A percentile compares a stretch with the other conserved stretches of the same genome.
phyloP scores from a whole-genome alignment of 176 grass and related monocot genomes.

The Ampelocalamus luodianensis region DNA sequence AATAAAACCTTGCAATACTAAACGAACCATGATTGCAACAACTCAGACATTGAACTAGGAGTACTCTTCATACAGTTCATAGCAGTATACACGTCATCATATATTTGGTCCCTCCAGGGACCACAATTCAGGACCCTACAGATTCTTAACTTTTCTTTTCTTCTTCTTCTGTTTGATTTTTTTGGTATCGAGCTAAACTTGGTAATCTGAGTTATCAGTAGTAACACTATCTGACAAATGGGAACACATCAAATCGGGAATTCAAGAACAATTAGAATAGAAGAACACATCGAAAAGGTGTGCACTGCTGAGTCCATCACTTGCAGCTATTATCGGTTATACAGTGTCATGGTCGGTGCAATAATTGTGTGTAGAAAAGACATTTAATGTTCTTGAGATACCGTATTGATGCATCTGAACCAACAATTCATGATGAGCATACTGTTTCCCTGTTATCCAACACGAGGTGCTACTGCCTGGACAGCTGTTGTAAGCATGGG shows the following conservation, averaged over 20 bases:
- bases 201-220: not conserved
- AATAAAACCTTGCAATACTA: not conserved
- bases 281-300: not conserved
- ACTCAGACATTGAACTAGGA: not conserved
- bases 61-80: not conserved
- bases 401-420: conserved; percentile 30
- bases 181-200: not conserved
- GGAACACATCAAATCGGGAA: not conserved
- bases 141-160: not conserved
- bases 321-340: conserved; percentile 26
- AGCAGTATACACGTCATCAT: conserved; percentile 1
- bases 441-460: conserved; percentile 39
- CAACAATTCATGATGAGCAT: conserved; percentile 13
- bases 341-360: conserved; percentile 28
- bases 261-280: conserved; percentile 23
- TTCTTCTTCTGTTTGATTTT: not conserved
- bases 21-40: not conserved
- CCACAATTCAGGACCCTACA: conserved; percentile 19
- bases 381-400: conserved; percentile 38
- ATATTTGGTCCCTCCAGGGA: conserved; percentile 10
- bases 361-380: conserved; percentile 33
- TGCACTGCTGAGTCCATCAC: conserved; percentile 20
- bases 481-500: conserved; percentile 27
- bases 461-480: not conserved
- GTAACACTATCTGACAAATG: conserved; percentile 13